Evolutionary conservation across 1,284 basidiomycete species (phyloP), one percentile per base, ranked within the genome.

Genomic region (Vanrija sp.): DNA sequence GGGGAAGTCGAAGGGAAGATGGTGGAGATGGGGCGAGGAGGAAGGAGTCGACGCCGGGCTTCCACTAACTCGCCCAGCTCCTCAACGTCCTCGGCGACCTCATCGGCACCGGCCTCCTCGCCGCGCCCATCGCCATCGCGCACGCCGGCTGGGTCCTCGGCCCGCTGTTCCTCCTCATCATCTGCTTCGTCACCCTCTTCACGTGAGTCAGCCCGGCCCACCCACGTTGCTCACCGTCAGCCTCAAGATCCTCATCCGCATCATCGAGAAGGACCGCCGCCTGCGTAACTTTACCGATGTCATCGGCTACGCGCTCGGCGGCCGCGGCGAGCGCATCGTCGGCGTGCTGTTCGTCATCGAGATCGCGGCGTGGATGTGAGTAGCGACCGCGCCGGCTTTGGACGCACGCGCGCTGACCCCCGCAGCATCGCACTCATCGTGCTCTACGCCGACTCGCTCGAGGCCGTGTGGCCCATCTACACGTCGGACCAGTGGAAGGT

Each of bases 71-170:
- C 25, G 12, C 44, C 18, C 60, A 90, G 88, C 76, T 94, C 16
- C 88, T 93, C 72, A 94, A 94, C 66, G 84, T 85, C 18, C 87
- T 87, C 45, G 89, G 88, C 9, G 87, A 91, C 51, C 76, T 93
- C 9, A 79, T 91, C 20, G 91, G 92, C 8, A 88, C 94, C 50
- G 91, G 91, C 12, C 85, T 95, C 79, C 80, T 94, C 8, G 90
- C 89, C 6, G 87, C 90, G 68, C 89, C 91, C 0, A 80, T 92
- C 23, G 89, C 89, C 0, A 89, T 91, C 64, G 84, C 88, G 3
- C 88, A 87, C 63, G 84, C 88, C 1, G 90, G 90, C 4, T 93
- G 90, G 90, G 77, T 86, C n/a, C 76, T 81, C 23, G 90, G 90
- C 6, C 85, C 85, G 0, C 18, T 82, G 15, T 78, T 92, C 16